These are phyloP conservation scores for Zygoascus hellenicus DNA, from an alignment of 1,139 yeast genomes.

Conservation along the genomic window DNA sequence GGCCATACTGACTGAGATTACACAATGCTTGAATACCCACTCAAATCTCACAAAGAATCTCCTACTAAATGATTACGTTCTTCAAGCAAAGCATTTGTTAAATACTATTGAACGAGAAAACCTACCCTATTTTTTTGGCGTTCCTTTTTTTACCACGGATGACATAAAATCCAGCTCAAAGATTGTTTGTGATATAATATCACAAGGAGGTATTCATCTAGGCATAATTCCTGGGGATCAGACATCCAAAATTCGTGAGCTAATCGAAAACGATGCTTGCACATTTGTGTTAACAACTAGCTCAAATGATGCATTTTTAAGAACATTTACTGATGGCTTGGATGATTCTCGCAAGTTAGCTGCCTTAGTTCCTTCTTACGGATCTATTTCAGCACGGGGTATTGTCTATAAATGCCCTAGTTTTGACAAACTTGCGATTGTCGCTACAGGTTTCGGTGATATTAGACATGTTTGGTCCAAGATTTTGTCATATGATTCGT, in stretches of 20 bases:
- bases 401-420: conserved; percentile 14
- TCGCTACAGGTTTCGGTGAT: conserved; percentile 16
- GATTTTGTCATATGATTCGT: conserved; percentile 11
- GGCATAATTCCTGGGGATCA: conserved; percentile 7
- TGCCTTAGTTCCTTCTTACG: conserved; percentile 15
- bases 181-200: conserved; percentile 1
- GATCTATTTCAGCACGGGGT: conserved; percentile 18
- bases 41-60: not conserved
- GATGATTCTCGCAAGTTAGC: not conserved
- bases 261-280: conserved; percentile 9
- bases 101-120: not conserved
- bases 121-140: conserved; percentile 13
- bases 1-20: not conserved
- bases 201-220: conserved; percentile 14
- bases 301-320: not conserved
- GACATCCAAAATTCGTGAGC: not conserved
- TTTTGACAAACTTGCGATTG: conserved; percentile 15
- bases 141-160: conserved; percentile 10
- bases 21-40: not conserved
- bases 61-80: not conserved
- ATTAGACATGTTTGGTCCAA: conserved; percentile 20
- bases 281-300: conserved; percentile 12
- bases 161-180: conserved; percentile 10
- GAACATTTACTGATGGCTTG: too few species aligned
- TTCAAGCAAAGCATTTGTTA: not conserved